Base-by-base conservation (phyloP, 352 stramenopile species). In the Pythium aphanidermatum region DNA sequence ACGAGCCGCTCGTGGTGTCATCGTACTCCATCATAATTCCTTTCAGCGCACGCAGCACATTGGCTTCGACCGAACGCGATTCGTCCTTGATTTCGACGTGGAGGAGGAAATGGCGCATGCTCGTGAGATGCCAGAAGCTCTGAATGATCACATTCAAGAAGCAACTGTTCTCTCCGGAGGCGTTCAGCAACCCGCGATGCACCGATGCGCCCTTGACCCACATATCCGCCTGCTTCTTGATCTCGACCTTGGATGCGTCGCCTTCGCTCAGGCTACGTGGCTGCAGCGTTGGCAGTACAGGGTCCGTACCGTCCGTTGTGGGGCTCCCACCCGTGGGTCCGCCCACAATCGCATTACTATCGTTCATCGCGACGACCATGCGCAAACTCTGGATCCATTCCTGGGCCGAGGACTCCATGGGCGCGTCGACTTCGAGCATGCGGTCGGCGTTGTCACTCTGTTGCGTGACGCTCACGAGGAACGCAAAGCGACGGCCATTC, bases 121-220 rank as follows among this genome's bases (percentile, higher is more conserved):
- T 86, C 17, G 78, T 85, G 49, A 95, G 74, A 51, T 94, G 83
- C 84, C 84, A 95, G 51, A 95, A 92, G 61, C 81, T 94, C 62
- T 95, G 83, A 47, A 95, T 91, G 25, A 95, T 68, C 4, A 95
- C 84, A 46, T 95, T 95, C 54, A 95, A 62, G 48, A 94, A 95
- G 60, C 84, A 95, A 54, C 88, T 94, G 53, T 95, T 95, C 53
- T 95, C 83, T 46, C 84, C 84, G 65, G 60, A 39, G 5, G 37
- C 35, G 38, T 92, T 92, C 7, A 90, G 54, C 28, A 92, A 55
- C 8, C 80, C 80, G 20, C 80, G 77, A 54, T 92, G 80, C 46
- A 92, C 78, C 0, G 77, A 90, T 13, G 76, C 77, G 32, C 80
- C 80, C 48, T 90, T 92, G 17, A 86, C 70, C 77, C 77, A 90